phyloP scores from a whole-genome alignment of 768 basidiomycete species.

The Hemileccinum rubropunctum region DNA sequence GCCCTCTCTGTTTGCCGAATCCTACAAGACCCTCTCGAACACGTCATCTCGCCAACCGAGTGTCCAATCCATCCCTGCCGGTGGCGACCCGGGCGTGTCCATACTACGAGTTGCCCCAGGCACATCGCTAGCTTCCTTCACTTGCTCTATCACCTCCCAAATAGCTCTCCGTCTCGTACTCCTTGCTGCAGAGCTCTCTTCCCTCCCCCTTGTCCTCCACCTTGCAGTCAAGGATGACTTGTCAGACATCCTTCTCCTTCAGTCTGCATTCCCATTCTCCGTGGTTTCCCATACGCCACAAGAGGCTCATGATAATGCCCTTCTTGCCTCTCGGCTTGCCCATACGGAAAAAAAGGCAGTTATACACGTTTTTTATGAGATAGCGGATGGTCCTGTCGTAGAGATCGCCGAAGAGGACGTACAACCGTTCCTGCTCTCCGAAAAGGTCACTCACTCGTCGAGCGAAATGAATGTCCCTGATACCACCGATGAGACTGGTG shows the following conservation, averaged over 20 bases:
- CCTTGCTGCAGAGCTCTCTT: constrained; percentile 65
- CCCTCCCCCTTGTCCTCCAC: constrained; percentile 67
- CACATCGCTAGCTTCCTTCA: constrained; percentile 56
- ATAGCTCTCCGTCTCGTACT: constrained; percentile 59
- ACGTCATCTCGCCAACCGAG: constrained; percentile 39
- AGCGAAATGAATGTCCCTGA: constrained; percentile 33
- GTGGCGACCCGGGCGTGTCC: constrained; percentile 62
- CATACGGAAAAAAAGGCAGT: constrained; percentile 67
- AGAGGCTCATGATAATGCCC: constrained; percentile 86
- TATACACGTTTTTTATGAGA: constrained; percentile 77
- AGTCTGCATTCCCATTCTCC: constrained; percentile 78
- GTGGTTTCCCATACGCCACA: constrained; percentile 74
- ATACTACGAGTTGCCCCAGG: constrained; percentile 46
- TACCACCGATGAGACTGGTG: background rate
- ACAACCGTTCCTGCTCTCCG: constrained; percentile 55
- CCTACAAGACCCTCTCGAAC: constrained; percentile 32
- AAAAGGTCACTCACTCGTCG: constrained; percentile 29
- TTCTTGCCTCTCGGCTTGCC: constrained; percentile 82
- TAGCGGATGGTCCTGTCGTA: constrained; percentile 37
- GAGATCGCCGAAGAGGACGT: constrained; percentile 61
- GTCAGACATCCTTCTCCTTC: constrained; percentile 71
- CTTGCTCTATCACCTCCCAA: constrained; percentile 49
- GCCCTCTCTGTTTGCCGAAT: constrained; percentile 37
- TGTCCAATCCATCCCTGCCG: constrained; percentile 52
- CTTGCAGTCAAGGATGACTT: constrained; percentile 65